Conservation (phyloP, 345 rosid species). For the Eucalyptus dawsonii region DNA sequence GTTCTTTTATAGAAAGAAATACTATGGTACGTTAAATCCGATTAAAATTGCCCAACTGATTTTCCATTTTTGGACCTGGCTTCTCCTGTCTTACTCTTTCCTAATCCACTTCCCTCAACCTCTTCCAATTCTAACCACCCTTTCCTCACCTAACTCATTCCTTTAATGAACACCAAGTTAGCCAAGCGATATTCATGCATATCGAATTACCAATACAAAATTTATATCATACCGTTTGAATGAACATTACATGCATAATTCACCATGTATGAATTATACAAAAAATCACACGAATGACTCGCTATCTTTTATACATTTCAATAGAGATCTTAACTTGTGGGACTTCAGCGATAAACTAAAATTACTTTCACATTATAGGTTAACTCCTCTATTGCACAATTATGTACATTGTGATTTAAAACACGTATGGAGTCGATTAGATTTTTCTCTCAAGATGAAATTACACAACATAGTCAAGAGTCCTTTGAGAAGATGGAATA, state of each 20-base stretch:
- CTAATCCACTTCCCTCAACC: neutral
- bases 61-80: neutral
- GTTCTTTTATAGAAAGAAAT: neutral
- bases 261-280: fast-evolving
- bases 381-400: neutral
- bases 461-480: neutral
- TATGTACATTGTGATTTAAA: neutral
- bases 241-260: neutral
- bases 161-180: neutral
- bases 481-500: neutral
- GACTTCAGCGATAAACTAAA: neutral
- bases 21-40: neutral
- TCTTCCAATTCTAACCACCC: neutral
- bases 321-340: neutral
- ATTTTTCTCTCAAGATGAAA: neutral
- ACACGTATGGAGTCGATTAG: fast-evolving
- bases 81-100: neutral
- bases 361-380: neutral
- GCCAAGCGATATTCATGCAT: neutral
- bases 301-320: neutral
- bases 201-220: neutral
- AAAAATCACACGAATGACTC: neutral
- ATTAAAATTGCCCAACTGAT: neutral
- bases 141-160: neutral
- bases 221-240: too few relatives aligned